Conservation (phyloP, 139 green algal genomes). For the Mesostigma viride region DNA sequence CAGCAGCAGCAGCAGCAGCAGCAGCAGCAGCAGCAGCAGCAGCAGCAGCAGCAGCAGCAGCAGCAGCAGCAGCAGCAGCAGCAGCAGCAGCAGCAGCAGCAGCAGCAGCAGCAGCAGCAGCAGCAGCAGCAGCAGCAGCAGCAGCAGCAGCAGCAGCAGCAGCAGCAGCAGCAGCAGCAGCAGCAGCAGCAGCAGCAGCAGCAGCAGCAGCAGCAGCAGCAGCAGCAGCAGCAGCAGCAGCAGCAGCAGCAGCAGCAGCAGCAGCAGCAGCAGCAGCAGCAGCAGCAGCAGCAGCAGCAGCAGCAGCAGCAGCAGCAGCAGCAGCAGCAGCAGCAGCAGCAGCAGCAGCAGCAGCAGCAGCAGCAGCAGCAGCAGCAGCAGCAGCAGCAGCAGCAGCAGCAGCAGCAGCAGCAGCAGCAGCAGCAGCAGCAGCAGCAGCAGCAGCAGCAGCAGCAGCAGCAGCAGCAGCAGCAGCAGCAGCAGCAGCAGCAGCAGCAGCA, state of each 20-base stretch:
- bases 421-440: constrained; percentile 1
- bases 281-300: constrained; percentile 1
- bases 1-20: constrained; percentile 1
- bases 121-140: constrained; percentile 1
- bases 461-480: constrained; percentile 1
- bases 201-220: neutral
- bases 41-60: constrained; percentile 1
- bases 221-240: constrained; percentile 1
- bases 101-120: constrained; percentile 1
- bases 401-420: constrained; percentile 1
- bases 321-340: neutral
- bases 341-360: constrained; percentile 1
- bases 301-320: constrained; percentile 1
- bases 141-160: neutral
- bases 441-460: neutral
- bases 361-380: constrained; percentile 1
- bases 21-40: neutral
- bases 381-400: neutral
- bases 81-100: neutral
- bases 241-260: constrained; percentile 1
- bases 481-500: constrained; percentile 1
- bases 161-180: constrained; percentile 1
- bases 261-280: neutral
- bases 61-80: constrained; percentile 1
- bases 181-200: constrained; percentile 1